Evolutionary conservation across 768 basidiomycete species (phyloP).

Genomic region (Termitomyces sp.): DNA sequence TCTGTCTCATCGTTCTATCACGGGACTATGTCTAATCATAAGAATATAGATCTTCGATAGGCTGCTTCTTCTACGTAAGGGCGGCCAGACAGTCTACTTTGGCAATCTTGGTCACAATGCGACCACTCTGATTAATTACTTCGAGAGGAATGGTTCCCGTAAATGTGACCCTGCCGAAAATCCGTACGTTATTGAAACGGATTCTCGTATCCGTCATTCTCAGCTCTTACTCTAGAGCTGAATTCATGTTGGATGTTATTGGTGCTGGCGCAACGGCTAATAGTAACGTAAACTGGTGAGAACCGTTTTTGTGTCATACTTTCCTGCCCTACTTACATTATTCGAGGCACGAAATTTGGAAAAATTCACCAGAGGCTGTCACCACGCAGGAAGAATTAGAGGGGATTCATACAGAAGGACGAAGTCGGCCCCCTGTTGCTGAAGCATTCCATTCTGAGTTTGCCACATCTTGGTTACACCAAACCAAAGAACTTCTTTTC

Average conservation of each 20-base stretch:
- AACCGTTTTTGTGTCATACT: slow-evolving; percentile 24
- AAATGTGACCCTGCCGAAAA: slow-evolving; percentile 65
- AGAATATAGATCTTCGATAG: slow-evolving; percentile 60
- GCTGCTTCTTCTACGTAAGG: slow-evolving; percentile 69
- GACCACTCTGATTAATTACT: slow-evolving; percentile 64
- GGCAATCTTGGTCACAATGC: slow-evolving; percentile 66
- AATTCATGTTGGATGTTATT: slow-evolving; percentile 65
- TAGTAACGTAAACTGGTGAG: slow-evolving; percentile 53
- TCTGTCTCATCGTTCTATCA: slow-evolving; percentile 5
- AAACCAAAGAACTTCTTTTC: slow-evolving; percentile 33
- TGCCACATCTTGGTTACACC: slow-evolving; percentile 49
- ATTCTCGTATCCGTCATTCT: neutral
- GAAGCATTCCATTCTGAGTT: slow-evolving; percentile 36
- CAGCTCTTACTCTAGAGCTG: slow-evolving; percentile 34
- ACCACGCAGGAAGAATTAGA: slow-evolving; percentile 31
- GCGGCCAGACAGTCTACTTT: slow-evolving; percentile 74
- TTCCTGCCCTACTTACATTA: slow-evolving; percentile 17
- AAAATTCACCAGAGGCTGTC: slow-evolving; percentile 33
- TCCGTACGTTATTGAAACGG: slow-evolving; percentile 40
- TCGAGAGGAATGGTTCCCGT: slow-evolving; percentile 63
- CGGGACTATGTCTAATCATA: neutral
- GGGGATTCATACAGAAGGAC: slow-evolving; percentile 47
- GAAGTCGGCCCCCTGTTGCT: slow-evolving; percentile 30
- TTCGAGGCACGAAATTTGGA: slow-evolving; percentile 32
- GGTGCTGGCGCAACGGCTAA: slow-evolving; percentile 66